Evolutionary conservation across 2,329 filamentous ascomycete genomes (phyloP).

Genomic region (Fusarium equiseti): DNA sequence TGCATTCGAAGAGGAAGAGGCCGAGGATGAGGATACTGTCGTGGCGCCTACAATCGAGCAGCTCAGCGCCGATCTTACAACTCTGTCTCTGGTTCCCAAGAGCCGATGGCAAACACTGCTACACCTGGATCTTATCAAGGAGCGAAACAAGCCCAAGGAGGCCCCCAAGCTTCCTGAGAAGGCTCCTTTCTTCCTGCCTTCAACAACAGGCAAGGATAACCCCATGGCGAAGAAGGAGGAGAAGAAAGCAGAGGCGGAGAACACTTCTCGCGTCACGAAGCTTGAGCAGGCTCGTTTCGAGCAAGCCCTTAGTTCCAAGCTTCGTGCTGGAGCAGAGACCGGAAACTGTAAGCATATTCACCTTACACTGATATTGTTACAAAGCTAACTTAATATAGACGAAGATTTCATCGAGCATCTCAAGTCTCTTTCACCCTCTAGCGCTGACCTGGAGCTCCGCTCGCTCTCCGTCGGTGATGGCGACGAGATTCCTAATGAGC

Average conservation of each 20-base stretch:
- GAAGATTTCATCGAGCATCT: conserved; percentile 80
- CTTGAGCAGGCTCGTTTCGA: conserved; percentile 70
- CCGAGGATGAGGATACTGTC: conserved; percentile 66
- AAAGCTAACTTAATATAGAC: conserved; percentile 58
- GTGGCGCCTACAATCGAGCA: conserved; percentile 75
- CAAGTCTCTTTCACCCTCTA: conserved; percentile 83
- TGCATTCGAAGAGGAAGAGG: conserved; percentile 72
- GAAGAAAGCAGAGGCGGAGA: conserved; percentile 57
- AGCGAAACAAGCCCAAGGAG: conserved; percentile 94
- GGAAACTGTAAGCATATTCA: conserved; percentile 68
- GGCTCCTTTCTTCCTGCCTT: conserved; percentile 93
- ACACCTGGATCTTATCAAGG: conserved; percentile 90
- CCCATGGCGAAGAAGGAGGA: conserved; percentile 54
- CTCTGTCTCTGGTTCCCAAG: conserved; percentile 88
- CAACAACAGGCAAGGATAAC: conserved; percentile 63
- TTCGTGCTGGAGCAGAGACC: conserved; percentile 65
- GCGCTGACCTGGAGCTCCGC: conserved; percentile 90
- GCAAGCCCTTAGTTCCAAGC: conserved; percentile 68
- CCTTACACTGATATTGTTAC: background rate
- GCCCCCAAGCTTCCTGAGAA: conserved; percentile 92
- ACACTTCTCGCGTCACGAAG: conserved; percentile 75
- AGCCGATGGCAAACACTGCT: conserved; percentile 94
- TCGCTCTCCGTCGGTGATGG: conserved; percentile 70
- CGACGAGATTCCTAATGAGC: conserved; percentile 71
- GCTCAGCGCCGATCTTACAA: conserved; percentile 84